Evolutionary conservation across 257 asterid species (phyloP), one percentile per base, ranked within the genome.

Genomic region (Solanum clarkiae): DNA sequence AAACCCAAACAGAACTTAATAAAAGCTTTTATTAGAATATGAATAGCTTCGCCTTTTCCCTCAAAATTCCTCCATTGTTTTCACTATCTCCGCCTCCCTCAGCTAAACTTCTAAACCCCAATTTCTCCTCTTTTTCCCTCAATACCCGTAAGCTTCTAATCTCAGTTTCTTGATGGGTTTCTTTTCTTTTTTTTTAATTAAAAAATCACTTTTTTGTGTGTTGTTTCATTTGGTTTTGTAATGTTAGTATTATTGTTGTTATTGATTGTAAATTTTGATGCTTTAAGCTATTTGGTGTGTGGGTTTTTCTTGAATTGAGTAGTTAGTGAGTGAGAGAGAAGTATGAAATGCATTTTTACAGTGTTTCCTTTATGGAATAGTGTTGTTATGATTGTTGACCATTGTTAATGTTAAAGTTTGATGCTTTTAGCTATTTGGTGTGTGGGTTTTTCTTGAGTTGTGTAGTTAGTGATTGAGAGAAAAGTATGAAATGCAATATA

Each of bases 71-170:
- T 15, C 83, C 83, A 22, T 53, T 70, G 55, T 82, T 71, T 26
- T 62, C 45, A 22, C 75, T 69, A 36, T 16, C 62, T 57, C 65
- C 80, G 42, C 56, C 84, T 77, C 86, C 80, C 24, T 75, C 84
- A 54, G 44, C 82, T 77, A 3, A 77, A 1, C 82, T 77, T 29
- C 63, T 77, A 16, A 26, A 53, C 4, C 15, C 63, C 82, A 51
- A 26, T 74, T 74, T 74, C 86, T 80, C 87, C 2, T 56, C 53
- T 44, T 80, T 56, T 51, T 12, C 24, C 54, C 7, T 71, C 80
- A 59, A 84, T 20, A 29, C 70, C 22, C 26, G 90, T 88, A 80
- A 83, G 90, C 81, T 9, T 80, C 26, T 1, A 9, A 69, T 70
- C 84, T 80, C 51, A 42, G 1, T 51, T 47, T 54, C 29, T 65